Evolutionary conservation across 768 basidiomycete species (phyloP).

Genomic region (Tubosaeta sp.): DNA sequence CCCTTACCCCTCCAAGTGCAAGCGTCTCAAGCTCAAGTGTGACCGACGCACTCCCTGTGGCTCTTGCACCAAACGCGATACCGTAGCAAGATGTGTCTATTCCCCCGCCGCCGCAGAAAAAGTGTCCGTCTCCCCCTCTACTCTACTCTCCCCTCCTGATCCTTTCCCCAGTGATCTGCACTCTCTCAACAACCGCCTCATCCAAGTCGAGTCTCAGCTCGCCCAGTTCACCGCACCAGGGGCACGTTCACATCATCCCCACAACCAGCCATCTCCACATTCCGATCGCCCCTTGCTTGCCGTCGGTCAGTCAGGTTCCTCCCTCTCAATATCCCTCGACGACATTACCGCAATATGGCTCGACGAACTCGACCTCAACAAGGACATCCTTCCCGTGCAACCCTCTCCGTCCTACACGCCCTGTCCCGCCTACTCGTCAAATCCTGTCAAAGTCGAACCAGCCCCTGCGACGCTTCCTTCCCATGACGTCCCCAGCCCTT

Average conservation of each 20-base stretch:
- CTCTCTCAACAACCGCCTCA: slow-evolving; percentile 75
- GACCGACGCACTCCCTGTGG: slow-evolving; percentile 75
- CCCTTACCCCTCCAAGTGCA: slow-evolving; percentile 51
- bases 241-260: slow-evolving; percentile 18
- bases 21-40: slow-evolving; percentile 83
- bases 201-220: slow-evolving; percentile 61
- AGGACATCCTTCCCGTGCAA: slow-evolving; percentile 21
- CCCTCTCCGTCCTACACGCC: slow-evolving; percentile 13
- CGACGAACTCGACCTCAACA: slow-evolving; percentile 43
- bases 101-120: slow-evolving; percentile 83
- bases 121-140: slow-evolving; percentile 47
- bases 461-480: slow-evolving; percentile 23
- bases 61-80: slow-evolving; percentile 76
- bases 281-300: slow-evolving; percentile 34
- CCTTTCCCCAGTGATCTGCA: slow-evolving; percentile 58
- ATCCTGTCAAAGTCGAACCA: slow-evolving; percentile 36
- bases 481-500: slow-evolving; percentile 8
- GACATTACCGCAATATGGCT: slow-evolving; percentile 62
- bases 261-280: slow-evolving; percentile 9
- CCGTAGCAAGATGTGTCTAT: slow-evolving; percentile 66
- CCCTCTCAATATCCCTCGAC: slow-evolving; percentile 51
- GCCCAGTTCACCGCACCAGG: slow-evolving; percentile 41
- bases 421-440: slow-evolving; percentile 9
- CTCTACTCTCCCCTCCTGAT: neutral
- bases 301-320: slow-evolving; percentile 37